Base-by-base conservation (phyloP, 352 stramenopile genomes). In the Pythium chondricola region DNA sequence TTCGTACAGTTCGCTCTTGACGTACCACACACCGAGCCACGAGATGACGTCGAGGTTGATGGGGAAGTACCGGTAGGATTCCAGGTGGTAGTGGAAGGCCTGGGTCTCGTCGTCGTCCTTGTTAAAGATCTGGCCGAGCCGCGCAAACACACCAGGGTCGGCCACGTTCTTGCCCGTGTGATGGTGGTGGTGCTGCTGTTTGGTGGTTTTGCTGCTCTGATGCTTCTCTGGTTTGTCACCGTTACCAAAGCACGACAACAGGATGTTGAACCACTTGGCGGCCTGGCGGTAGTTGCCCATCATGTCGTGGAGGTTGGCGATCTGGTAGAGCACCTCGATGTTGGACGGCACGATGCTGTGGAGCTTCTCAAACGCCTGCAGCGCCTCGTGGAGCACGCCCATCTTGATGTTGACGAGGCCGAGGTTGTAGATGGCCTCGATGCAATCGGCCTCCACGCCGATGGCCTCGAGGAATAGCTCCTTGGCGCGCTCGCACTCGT, bases 391-490 rank as follows among this genome's bases (percentile, higher is more conserved):
- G 24, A 92, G 56, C 17, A 94, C 72, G 10, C 80, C 82, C 69
- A 96, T 89, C 59, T 93, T 85, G 50, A 88, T 90, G 52, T 92
- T 91, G 35, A 89, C 83, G 11, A 90, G 61, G 0, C 95, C 95
- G 11, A 99, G 80, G 53, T 98, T 98, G 71, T 97, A 99, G 42
- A 98, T 98, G 9, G 95, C 93, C 62, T 98, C 90, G 20, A 94
- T 89, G 48, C 90, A 97, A 67, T 97, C 88, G 10, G 88, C 88
- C 73, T 98, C 89, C 18, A 98, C 89, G 21, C 81, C 81, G 14
- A 93, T 93, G 7, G 93, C 95, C 59, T 98, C 96, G 13, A 99
- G 73, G 49, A 97, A 98, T 11, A 98, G 61, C 58, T 98, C 87
- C 49, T 97, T 98, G 10, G 96, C 95, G 18, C 82, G 73, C 50